Conservation (phyloP, 805 yeast species). For the Torulaspora delbrueckii region DNA sequence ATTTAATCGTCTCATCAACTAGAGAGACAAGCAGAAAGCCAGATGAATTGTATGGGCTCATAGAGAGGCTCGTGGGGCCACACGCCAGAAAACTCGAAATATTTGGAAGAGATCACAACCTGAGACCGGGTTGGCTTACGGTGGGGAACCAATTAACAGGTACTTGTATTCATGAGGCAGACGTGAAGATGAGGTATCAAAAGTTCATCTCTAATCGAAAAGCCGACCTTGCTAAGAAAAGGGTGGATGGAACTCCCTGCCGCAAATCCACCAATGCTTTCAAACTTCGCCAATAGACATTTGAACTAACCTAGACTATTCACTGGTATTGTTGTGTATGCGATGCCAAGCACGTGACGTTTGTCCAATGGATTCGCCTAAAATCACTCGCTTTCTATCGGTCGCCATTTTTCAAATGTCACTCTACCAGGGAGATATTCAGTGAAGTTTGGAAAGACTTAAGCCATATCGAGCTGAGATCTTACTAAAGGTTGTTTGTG, state of each 20-base stretch:
- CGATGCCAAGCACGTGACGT: slow-evolving; percentile 7
- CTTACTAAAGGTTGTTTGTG: neutral
- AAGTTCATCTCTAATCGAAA: slow-evolving; percentile 5
- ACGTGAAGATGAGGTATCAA: slow-evolving; percentile 44
- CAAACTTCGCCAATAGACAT: too few species aligned
- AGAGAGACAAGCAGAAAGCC: slow-evolving; percentile 90
- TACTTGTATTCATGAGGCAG: slow-evolving; percentile 52
- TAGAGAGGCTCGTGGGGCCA: slow-evolving; percentile 77
- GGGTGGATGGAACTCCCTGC: neutral
- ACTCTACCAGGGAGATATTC: neutral
- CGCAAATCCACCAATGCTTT: neutral
- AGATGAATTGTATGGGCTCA: slow-evolving; percentile 80
- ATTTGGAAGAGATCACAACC: slow-evolving; percentile 82
- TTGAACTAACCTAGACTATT: too few species aligned
- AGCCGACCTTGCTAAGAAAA: neutral
- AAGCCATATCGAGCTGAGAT: neutral
- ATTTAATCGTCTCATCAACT: slow-evolving; percentile 73
- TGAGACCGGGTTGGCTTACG: slow-evolving; percentile 88
- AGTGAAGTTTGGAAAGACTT: neutral
- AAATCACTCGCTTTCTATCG: slow-evolving; percentile 3
- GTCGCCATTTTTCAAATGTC: neutral
- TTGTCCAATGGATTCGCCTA: slow-evolving; percentile 8
- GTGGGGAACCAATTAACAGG: slow-evolving; percentile 76
- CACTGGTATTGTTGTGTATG: too few species aligned
- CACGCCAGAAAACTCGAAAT: slow-evolving; percentile 78